Base-by-base conservation (phyloP, 2,329 filamentous ascomycete genomes). In the Arthrobotrys conoides region DNA sequence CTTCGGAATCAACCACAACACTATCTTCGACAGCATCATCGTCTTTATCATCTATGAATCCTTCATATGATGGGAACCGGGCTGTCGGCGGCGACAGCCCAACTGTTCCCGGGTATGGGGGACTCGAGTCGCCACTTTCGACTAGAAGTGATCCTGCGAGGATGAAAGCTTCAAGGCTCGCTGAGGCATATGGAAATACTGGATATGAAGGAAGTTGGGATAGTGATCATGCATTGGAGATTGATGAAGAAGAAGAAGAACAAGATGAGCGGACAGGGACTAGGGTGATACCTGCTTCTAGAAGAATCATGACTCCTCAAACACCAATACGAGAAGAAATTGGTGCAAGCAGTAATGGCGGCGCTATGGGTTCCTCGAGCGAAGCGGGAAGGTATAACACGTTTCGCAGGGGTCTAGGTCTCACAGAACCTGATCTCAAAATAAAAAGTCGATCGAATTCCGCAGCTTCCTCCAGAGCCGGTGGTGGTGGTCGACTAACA, bases 371-470 rank as follows among this genome's bases (percentile, higher is more conserved):
- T 71, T 73, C 76, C 18, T 49, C 73, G 69, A 79, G 63, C 64
- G 76, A 73, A 73, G 64, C 76, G 55, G 73, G 73, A 77, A 77
- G 73, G 73, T 77, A 77, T 71, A 77, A 77, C 73, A 77, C 68
- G 65, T 79, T 73, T 73, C 68, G 76, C 76, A 69, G 69, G 69
- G 70, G 76, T 66, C 48, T 72, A 30, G 76, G 76, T 79, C 61
- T 73, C 64, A 79, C 70, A 65, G 76, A 79, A 36, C 69, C 68
- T 33, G 76, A 72, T 64, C 46, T 69, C 49, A 73, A 36, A 48
- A 69, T 68, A 51, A 79, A 79, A 61, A 79, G 76, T 66, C 76
- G 69, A 64, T 69, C 76, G 14, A 79, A 73, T 67, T 79, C 76
- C 14, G 67, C 48, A 18, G 69, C 69, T 49, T 79, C 76, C 22